Conservation (phyloP, 352 stramenopile species). For the Phytopythium cucurbitacearum region DNA sequence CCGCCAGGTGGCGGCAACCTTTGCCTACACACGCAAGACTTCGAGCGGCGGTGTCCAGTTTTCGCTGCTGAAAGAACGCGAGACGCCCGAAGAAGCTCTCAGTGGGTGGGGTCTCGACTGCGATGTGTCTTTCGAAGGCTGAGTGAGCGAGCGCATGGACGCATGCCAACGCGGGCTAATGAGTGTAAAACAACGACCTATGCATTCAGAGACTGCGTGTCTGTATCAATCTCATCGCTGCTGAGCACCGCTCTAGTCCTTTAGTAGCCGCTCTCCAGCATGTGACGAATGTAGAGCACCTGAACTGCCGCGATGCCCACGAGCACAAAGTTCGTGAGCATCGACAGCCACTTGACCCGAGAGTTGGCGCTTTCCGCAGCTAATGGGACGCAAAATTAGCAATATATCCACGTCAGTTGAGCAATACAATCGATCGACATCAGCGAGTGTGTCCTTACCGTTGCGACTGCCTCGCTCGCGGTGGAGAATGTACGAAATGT, state of each 20-base stretch:
- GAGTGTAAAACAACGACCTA: neutral
- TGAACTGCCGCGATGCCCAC: conserved; percentile 74
- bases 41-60: conserved; percentile 30
- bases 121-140: conserved; percentile 12
- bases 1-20: conserved; percentile 60
- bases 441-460: conserved; percentile 20
- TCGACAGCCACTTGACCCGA: conserved; percentile 80
- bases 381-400: conserved; percentile 14
- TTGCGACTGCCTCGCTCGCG: conserved; percentile 71
- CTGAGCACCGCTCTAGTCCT: neutral
- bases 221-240: neutral
- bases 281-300: conserved; percentile 79
- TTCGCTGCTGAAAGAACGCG: conserved; percentile 55
- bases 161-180: neutral
- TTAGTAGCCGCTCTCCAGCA: conserved; percentile 78
- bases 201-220: neutral
- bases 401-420: conserved; percentile 2
- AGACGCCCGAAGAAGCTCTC: conserved; percentile 63
- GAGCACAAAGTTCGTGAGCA: conserved; percentile 77
- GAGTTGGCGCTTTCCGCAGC: conserved; percentile 72
- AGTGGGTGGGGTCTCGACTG: conserved; percentile 64
- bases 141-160: neutral
- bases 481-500: conserved; percentile 80
- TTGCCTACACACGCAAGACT: conserved; percentile 41
- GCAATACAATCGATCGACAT: too few relatives aligned